phyloP scores from a whole-genome alignment of 2,329 filamentous ascomycete species.

The Penicillium concentricum region DNA sequence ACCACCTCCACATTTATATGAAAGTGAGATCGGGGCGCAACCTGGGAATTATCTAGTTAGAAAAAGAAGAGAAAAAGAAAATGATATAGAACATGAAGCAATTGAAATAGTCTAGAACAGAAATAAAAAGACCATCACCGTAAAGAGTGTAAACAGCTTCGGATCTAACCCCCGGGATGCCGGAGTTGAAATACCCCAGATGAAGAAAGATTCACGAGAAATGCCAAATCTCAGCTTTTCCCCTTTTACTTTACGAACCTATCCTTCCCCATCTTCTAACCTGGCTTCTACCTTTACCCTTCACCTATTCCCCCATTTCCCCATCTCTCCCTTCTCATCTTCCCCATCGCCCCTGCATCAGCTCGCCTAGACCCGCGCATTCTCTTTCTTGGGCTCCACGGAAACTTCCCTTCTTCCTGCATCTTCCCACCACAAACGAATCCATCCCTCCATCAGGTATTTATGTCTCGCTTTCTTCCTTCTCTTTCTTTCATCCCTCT shows the following conservation, averaged over 20 bases:
- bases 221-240: neutral
- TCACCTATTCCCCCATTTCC: neutral
- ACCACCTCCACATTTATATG: no score
- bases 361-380: conserved; percentile 27
- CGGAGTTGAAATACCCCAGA: conserved; percentile 7
- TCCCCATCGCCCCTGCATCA: conserved; percentile 20
- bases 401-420: conserved; percentile 27
- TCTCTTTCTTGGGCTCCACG: conserved; percentile 28
- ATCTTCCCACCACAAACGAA: conserved; percentile 28
- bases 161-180: conserved; percentile 6
- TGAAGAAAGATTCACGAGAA: conserved; percentile 2
- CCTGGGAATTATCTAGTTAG: no score
- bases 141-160: neutral
- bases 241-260: neutral
- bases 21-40: no score
- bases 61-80: no score
- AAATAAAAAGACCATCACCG: neutral
- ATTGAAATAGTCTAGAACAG: neutral
- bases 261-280: neutral
- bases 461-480: conserved; percentile 10
- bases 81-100: no score
- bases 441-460: conserved; percentile 23
- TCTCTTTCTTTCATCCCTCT: conserved; percentile 6
- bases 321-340: neutral
- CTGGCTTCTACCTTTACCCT: neutral